Base-by-base conservation (phyloP, 768 basidiomycete genomes). In the Psilocybe subaeruginosa region DNA sequence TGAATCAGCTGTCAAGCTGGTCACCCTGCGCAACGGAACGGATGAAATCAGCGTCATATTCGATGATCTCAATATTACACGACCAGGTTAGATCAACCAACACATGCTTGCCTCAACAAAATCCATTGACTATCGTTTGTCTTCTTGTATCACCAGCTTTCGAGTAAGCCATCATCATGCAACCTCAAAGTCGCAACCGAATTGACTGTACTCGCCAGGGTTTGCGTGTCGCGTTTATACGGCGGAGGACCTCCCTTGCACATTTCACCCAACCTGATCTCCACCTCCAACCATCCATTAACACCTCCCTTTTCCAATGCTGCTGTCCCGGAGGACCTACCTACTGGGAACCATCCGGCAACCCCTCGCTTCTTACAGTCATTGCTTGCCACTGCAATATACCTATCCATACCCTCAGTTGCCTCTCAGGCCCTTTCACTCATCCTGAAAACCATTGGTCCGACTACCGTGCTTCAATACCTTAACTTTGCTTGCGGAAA, bases 1-100 rank as follows among this genome's bases (percentile, higher is more conserved):
- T 31, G 93, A 93, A 68, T 88, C 90, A 0, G 70, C 75, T 8
- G 63, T 70, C 50, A 62, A 75, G 31, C 69, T 68, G n/a, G 63
- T 69, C 46, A 65, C 58, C 47, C 69, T 69, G 16, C 66, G 63
- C 50, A 61, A 65, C 54, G 73, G 70, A 14, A 69, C 79, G 2
- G 85, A 88, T 55, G 82, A 88, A 61, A 83, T 96, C 53, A 80
- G 87, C 64, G 78, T 96, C 47, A 79, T 80, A 48, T 90, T 95
- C 64, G 89, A 94, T 69, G 95, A 96, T 70, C 83, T 78, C 14
- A 97, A 96, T 69, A 96, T 97, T 70, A 93, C 93, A 7, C 82
- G 94, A 66, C 85, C 92, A 72, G 92, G 92, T 92, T 45, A 67
- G 87, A 78, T 45, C 14, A 17, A 17, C 19, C 61, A 50, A 58